Percentiles rank a stretch among this genome's conserved stretches.
Evolutionary conservation across 768 basidiomycete genomes (phyloP).

Genomic region (Xerocomus brunneocitrinus): DNA sequence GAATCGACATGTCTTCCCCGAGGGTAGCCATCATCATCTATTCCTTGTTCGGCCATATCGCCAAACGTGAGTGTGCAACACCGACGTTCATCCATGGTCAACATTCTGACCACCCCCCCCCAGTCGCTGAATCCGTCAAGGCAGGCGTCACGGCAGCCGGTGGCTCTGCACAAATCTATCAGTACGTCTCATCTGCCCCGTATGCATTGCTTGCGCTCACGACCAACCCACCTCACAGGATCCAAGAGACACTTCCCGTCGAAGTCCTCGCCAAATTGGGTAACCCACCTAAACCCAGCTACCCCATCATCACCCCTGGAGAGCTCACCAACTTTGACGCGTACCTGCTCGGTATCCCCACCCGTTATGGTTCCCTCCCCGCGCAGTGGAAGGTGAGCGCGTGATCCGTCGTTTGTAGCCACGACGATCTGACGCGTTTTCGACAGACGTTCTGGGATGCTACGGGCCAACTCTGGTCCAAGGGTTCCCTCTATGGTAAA

Average conservation of each 20-base stretch:
- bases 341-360: background rate
- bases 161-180: slow-evolving; percentile 49
- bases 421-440: slow-evolving; percentile 1
- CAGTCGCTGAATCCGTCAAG: slow-evolving; percentile 59
- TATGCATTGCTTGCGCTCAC: background rate
- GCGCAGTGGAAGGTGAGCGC: slow-evolving; percentile 58
- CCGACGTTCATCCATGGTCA: background rate
- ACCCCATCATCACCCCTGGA: background rate
- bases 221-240: slow-evolving; percentile 34
- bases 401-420: background rate
- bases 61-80: slow-evolving; percentile 44
- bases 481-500: slow-evolving; percentile 64
- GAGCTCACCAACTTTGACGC: background rate
- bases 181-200: slow-evolving; percentile 38
- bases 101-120: slow-evolving; percentile 2
- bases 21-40: slow-evolving; percentile 71
- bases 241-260: slow-evolving; percentile 71
- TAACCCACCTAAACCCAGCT: slow-evolving; percentile 59
- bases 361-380: slow-evolving; percentile 9
- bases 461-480: slow-evolving; percentile 62
- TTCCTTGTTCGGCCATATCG: slow-evolving; percentile 70
- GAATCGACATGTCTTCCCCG: slow-evolving; percentile 39
- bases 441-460: slow-evolving; percentile 66
- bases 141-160: slow-evolving; percentile 45
- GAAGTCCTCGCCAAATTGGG: slow-evolving; percentile 66